phyloP scores from a whole-genome alignment of 192 early-diverging fungal species.

The Phlyctochytrium planicorne region DNA sequence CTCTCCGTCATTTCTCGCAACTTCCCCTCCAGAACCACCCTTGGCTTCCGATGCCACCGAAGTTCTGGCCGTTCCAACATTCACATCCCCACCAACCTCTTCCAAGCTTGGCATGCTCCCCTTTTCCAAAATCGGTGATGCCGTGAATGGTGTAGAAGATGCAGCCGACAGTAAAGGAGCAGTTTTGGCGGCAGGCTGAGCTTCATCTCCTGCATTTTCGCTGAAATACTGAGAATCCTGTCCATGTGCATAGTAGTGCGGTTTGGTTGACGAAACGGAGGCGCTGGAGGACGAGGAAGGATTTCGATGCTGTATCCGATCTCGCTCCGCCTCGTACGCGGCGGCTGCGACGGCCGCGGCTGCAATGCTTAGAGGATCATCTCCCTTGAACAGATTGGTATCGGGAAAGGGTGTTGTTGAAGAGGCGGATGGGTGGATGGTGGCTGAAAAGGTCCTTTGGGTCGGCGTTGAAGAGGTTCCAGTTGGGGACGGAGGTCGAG shows the following conservation, averaged over 20 bases:
- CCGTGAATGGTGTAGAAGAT: too few species aligned
- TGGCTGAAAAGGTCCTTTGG: not conserved
- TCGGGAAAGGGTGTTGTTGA: not conserved
- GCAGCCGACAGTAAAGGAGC: too few species aligned
- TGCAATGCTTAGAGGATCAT: constrained; percentile 4
- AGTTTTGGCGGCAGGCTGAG: not conserved
- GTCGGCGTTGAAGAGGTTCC: not conserved
- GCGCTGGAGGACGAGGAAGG: not conserved
- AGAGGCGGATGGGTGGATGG: not conserved
- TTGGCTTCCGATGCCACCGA: not conserved
- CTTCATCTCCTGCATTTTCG: not conserved
- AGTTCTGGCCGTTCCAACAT: not conserved
- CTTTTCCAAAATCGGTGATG: too few species aligned
- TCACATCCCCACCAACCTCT: not conserved
- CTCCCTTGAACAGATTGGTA: not conserved
- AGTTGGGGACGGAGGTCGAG: not conserved
- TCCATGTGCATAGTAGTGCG: not conserved
- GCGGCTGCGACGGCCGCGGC: constrained; percentile 5
- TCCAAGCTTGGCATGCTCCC: too few species aligned
- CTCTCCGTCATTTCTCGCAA: not conserved
- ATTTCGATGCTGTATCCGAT: not conserved
- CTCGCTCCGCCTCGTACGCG: not conserved
- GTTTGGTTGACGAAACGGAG: not conserved
- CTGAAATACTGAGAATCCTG: not conserved
- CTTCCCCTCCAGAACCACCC: not conserved